Conservation (phyloP, 495 filamentous ascomycete genomes). For the Lichina pygmaea region DNA sequence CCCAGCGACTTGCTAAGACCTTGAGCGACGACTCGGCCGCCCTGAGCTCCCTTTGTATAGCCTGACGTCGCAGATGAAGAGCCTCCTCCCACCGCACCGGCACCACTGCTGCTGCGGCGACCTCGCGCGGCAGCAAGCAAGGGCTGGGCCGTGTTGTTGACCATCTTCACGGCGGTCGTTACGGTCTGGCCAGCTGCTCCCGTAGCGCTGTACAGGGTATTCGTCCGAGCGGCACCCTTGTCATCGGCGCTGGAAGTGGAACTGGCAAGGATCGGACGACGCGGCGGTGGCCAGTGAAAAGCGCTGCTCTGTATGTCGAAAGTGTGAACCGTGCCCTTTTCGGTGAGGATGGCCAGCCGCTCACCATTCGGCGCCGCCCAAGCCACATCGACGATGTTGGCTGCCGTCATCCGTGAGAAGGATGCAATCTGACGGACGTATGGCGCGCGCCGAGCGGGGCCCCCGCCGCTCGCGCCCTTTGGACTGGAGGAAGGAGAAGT, state of each 20-base stretch:
- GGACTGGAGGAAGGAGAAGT: neutral
- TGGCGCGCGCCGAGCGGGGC: conserved; percentile 7
- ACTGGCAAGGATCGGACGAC: conserved; percentile 23
- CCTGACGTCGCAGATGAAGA: conserved; percentile 21
- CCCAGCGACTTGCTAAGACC: conserved; percentile 65
- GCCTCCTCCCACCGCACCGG: conserved; percentile 20
- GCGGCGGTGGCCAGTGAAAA: conserved; percentile 72
- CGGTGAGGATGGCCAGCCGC: conserved; percentile 59
- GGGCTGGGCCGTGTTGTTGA: conserved; percentile 28
- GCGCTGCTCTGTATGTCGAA: conserved; percentile 62
- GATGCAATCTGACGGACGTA: conserved; percentile 56
- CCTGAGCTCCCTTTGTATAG: conserved; percentile 19
- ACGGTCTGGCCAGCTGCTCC: conserved; percentile 27
- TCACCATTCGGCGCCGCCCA: conserved; percentile 69
- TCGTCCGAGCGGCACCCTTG: neutral
- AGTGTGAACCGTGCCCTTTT: conserved; percentile 80
- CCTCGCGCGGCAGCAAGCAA: conserved; percentile 27
- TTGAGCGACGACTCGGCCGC: conserved; percentile 56
- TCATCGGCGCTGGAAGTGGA: conserved; percentile 8
- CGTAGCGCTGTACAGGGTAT: conserved; percentile 6
- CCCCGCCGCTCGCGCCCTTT: conserved; percentile 6
- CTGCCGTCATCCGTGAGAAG: conserved; percentile 73
- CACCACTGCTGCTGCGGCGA: conserved; percentile 15
- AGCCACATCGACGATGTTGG: conserved; percentile 65
- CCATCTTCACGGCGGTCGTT: conserved; percentile 31